Percentiles rank a stretch among this genome's conserved stretches.
phyloP scores from a whole-genome alignment of 441 rosid genomes.

The Eruca vesicaria region DNA sequence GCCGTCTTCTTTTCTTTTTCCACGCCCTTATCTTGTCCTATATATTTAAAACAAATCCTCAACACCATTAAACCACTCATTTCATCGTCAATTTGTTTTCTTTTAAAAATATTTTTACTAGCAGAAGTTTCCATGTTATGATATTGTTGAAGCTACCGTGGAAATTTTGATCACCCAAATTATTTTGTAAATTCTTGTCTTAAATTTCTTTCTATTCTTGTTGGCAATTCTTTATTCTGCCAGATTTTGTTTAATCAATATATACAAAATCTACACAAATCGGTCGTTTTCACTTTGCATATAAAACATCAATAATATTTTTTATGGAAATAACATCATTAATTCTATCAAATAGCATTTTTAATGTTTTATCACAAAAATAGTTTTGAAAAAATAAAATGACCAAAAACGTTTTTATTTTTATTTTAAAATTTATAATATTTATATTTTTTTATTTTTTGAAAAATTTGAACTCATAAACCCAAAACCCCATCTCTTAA shows the following conservation, averaged over 20 bases:
- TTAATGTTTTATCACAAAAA: no score
- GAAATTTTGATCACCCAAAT: background rate
- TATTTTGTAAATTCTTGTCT: background rate
- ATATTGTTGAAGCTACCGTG: background rate
- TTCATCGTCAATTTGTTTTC: background rate
- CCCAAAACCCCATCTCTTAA: no score
- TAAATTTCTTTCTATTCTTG: background rate
- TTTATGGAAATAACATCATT: background rate
- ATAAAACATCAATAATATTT: background rate
- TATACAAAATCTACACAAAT: no score
- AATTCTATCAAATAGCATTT: no score
- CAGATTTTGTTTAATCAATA: no score
- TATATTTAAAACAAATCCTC: background rate
- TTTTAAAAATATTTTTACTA: background rate
- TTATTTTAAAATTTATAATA: no score
- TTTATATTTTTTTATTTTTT: no score
- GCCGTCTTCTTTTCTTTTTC: background rate
- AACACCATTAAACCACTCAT: background rate
- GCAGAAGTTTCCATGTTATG: background rate
- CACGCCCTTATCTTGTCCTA: constrained; percentile 30
- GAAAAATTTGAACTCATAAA: no score
- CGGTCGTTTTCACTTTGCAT: background rate
- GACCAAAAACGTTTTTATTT: no score
- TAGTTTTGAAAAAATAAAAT: no score
- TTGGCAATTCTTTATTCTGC: no score